Base-by-base conservation (phyloP, 805 yeast species). In the Novakomyces olei region DNA sequence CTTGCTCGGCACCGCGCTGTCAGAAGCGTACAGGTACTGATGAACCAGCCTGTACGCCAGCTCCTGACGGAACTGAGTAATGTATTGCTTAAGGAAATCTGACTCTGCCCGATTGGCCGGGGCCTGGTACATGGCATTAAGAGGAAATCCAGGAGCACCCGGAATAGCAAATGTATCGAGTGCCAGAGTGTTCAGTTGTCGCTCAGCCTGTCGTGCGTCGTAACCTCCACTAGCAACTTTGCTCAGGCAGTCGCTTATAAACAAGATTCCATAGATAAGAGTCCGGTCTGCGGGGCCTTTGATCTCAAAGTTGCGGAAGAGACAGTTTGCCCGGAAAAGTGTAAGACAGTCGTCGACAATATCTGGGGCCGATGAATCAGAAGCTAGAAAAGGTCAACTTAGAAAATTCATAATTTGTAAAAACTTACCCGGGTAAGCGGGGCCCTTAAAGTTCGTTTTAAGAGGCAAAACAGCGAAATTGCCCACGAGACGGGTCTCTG, bases 241-340 rank as follows among this genome's bases (percentile, higher is more conserved):
- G 26, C 72, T 61, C 37, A 88, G 60, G 54, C 94, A 79, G 47
- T 80, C 92, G 32, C 91, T 77, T 23, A 79, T 69, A 51, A 68
- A 88, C 37, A 88, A 58, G 34, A 88, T 88, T 15, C 98, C 99
- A 51, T 88, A 88, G 44, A 91, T 83, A 37, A 88, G 60, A 7
- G 85, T 66, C 42, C 99, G 65, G 51, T 88, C 99, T 3, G 94
- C 75, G 15, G 92, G 77, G 8, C 94, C 93, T 52, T 80, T 80
- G 58, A 88, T 83, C 57, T 88, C 98, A 51, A 88, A 88, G 61
- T 88, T 88, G 51, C 78, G 76, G 67, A 88, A 88, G 56, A 88
- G 85, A 8, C 94, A 77, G 54, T 88, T 88, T 44, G 95, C 94
- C 42, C 98, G 65, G 55, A 88, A 88, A 35, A 88, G 62, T 53